Percentiles rank a stretch among this genome's conserved stretches.
phyloP scores from a whole-genome alignment of 1,284 basidiomycete species.

The Clitocybe nebularis region DNA sequence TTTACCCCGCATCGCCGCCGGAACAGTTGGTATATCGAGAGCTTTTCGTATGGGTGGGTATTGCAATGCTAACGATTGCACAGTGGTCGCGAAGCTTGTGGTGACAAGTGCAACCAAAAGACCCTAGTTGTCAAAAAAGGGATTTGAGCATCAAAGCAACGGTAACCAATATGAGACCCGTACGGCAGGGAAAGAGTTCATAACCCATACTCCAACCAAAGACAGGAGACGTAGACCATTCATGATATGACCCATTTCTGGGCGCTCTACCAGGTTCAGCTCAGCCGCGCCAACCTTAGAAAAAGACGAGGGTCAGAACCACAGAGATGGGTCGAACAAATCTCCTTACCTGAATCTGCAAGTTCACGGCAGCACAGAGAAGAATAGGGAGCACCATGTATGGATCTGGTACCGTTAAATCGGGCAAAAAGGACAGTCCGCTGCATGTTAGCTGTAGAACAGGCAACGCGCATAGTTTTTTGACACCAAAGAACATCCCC shows the following conservation, averaged over 20 bases:
- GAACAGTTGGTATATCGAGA: conserved; percentile 45
- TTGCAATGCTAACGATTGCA: conserved; percentile 48
- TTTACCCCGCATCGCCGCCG: conserved; percentile 24
- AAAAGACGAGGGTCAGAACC: conserved; percentile 8
- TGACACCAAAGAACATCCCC: conserved; percentile 83
- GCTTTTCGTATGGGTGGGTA: conserved; percentile 39
- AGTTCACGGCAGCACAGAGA: conserved; percentile 63
- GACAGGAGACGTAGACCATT: conserved; percentile 69
- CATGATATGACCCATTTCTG: conserved; percentile 63
- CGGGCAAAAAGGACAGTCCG: conserved; percentile 73
- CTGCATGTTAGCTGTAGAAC: conserved; percentile 74
- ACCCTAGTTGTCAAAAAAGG: conserved; percentile 38
- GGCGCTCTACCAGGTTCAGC: conserved; percentile 49
- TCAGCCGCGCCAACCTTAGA: conserved; percentile 54
- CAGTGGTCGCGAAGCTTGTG: conserved; percentile 36
- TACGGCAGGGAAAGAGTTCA: conserved; percentile 57
- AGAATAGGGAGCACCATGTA: conserved; percentile 71
- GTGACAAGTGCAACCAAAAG: conserved; percentile 60
- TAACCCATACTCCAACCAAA: conserved; percentile 56
- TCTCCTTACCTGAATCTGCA: conserved; percentile 64
- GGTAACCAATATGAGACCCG: conserved; percentile 18
- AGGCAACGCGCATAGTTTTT: conserved; percentile 68
- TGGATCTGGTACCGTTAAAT: conserved; percentile 80
- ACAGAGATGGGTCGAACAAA: neutral
- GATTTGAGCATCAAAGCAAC: conserved; percentile 5